Evolutionary conservation across 1,139 yeast species (phyloP).

Genomic region (Kurtzmaniella natalensis): DNA sequence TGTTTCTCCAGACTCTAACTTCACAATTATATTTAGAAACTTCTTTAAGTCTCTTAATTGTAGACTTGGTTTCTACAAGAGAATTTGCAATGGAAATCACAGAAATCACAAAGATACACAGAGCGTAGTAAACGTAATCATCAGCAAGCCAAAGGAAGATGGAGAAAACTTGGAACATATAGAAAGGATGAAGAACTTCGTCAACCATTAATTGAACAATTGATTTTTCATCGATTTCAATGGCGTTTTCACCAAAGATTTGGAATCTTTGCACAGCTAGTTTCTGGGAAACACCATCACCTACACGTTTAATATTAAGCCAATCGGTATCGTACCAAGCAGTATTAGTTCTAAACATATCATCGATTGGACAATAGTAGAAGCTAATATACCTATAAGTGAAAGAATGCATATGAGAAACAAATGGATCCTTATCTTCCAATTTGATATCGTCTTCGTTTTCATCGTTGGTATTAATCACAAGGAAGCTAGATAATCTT

Average conservation of each 20-base stretch:
- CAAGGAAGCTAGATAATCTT: constrained; percentile 64
- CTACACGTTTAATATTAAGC: constrained; percentile 54
- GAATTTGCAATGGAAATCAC: constrained; percentile 75
- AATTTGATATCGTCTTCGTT: constrained; percentile 8
- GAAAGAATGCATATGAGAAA: constrained; percentile 69
- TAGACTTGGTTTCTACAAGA: constrained; percentile 74
- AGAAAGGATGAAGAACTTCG: constrained; percentile 92
- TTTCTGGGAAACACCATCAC: constrained; percentile 70
- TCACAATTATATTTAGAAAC: constrained; percentile 73
- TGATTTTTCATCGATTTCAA: constrained; percentile 74
- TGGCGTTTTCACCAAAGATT: constrained; percentile 74
- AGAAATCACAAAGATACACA: constrained; percentile 85
- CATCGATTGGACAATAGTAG: constrained; percentile 82
- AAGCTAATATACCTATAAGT: constrained; percentile 80
- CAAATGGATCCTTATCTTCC: constrained; percentile 49
- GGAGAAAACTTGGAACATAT: constrained; percentile 89
- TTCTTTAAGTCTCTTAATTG: constrained; percentile 67
- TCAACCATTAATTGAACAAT: constrained; percentile 63
- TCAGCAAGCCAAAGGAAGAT: constrained; percentile 89
- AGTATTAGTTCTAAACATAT: constrained; percentile 74
- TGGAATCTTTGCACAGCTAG: constrained; percentile 61
- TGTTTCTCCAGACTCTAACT: constrained; percentile 87
- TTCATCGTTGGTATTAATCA: constrained; percentile 12
- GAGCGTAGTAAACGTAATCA: constrained; percentile 88
- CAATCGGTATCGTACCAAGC: constrained; percentile 85